These are phyloP conservation scores for Cladosporium sp. DNA, from an alignment of 2,329 filamentous ascomycete genomes.

Conservation along the genomic window DNA sequence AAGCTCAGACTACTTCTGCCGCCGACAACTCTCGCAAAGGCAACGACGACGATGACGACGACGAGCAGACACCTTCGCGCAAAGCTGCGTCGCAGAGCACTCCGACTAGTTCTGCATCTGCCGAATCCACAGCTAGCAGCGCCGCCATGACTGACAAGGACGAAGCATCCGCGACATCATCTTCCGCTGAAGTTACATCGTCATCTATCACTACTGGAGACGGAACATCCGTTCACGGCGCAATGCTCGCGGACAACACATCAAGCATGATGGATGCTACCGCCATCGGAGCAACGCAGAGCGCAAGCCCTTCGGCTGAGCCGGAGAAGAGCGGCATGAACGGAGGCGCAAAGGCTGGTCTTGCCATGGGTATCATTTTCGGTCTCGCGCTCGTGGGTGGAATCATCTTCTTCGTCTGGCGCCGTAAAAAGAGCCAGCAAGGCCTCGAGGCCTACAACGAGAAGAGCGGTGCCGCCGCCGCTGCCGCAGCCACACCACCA, in stretches of 20 bases:
- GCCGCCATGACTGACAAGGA: conserved; percentile 1
- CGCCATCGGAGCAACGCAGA: conserved; percentile 7
- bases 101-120: conserved; percentile 5
- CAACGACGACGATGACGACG: conserved; percentile 7
- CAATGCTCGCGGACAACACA: conserved; percentile 3
- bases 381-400: conserved; percentile 62
- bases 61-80: conserved; percentile 13
- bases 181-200: conserved; percentile 5
- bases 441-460: conserved; percentile 39
- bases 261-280: conserved; percentile 13
- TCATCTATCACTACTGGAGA: conserved; percentile 19
- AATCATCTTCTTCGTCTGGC: conserved; percentile 69
- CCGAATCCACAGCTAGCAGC: conserved; percentile 5
- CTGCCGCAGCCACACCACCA: conserved; percentile 9
- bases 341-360: conserved; percentile 65
- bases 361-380: conserved; percentile 76
- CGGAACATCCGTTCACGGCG: conserved; percentile 3
- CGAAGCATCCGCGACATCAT: background rate
- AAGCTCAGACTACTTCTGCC: conserved; percentile 14
- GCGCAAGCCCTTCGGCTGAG: background rate
- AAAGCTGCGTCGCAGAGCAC: conserved; percentile 14
- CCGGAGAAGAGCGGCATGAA: conserved; percentile 36
- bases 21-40: conserved; percentile 10
- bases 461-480: conserved; percentile 29
- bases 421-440: conserved; percentile 63